Base-by-base conservation (phyloP, 176 grass and related monocot species). In the Eragrostis curvula region DNA sequence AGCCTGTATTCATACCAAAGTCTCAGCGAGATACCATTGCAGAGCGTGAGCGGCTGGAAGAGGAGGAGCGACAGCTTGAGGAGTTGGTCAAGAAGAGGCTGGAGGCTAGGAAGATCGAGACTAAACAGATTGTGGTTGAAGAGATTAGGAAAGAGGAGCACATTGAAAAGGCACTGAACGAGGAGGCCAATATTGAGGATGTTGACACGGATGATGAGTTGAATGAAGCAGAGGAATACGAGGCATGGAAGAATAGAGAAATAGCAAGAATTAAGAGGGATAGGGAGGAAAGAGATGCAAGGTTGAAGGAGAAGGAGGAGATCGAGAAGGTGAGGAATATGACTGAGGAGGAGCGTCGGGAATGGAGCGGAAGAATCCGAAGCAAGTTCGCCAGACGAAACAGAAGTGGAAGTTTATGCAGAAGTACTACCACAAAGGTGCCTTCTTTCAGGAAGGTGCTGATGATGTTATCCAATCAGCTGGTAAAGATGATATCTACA, bases 341-440 rank as follows among this genome's bases (percentile, higher is more conserved):
- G 95, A 97, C 92, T 0, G 95, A 97, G 84, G 92, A 97, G 58
- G 92, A 97, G 85, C 91, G 95, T 20, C 73, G 92, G 15, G 92
- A 94, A 71, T 97, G 92, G 95, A 94, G 88, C 58, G 74, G 44
- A 88, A 86, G 84, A 97, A 97, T 70, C 92, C 90, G 0, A 97
- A 91, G 70, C 66, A 68, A n/a, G 59, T 77, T 27, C 12, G 17
- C 6, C 50, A 72, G 14, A 62, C 29, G 8, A 97, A 97, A 32
- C 90, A 94, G 70, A 97, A 97, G 87, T 97, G 95, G 95, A 92
- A 73, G 74, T 97, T 94, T 42, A 97, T 97, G 95, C 95, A 97
- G 73, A 97, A 97, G 81, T 97, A 97, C 57, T 95, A 93, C 79
- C 95, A 95, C 66, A 98, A 95, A 87, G 95, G 95, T 51, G 95